Conservation (phyloP, 306 rosid species). For the Begonia masoniana region DNA sequence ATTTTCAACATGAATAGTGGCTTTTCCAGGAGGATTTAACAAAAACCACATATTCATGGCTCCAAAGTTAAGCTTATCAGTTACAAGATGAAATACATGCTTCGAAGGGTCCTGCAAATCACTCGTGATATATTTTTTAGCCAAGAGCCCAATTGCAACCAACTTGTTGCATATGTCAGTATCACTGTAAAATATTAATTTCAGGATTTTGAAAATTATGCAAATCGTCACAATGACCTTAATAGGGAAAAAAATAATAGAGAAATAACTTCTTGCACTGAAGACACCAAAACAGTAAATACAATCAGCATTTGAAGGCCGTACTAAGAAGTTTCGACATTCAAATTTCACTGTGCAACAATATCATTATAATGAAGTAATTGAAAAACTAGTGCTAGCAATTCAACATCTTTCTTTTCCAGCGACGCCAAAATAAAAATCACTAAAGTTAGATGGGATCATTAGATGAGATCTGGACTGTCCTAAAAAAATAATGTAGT, state of each 20-base stretch:
- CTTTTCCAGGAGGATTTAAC: slow-evolving; percentile 94
- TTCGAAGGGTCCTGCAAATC: slow-evolving; percentile 81
- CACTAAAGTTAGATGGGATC: background rate
- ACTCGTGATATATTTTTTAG: slow-evolving; percentile 8
- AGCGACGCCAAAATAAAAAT: background rate
- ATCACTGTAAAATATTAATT: background rate
- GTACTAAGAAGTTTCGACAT: too few relatives aligned
- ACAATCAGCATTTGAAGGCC: background rate
- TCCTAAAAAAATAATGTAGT: background rate
- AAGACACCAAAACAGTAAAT: slow-evolving; percentile 1
- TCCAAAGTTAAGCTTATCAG: slow-evolving; percentile 95
- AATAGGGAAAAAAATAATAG: slow-evolving; percentile 2
- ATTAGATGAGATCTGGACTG: background rate
- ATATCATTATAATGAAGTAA: too few relatives aligned
- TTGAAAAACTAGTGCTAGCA: too few relatives aligned
- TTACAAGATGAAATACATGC: slow-evolving; percentile 91
- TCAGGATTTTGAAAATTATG: too few relatives aligned
- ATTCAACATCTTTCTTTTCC: too few relatives aligned
- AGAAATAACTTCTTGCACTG: background rate
- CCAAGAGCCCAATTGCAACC: slow-evolving; percentile 9
- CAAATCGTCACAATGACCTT: too few relatives aligned
- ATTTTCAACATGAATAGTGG: slow-evolving; percentile 87
- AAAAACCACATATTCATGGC: slow-evolving; percentile 99
- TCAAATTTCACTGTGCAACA: too few relatives aligned
- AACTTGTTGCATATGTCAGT: background rate